These are phyloP conservation scores for Ochetophila trinervis DNA, from an alignment of 306 rosid genomes.

Conservation along the genomic window DNA sequence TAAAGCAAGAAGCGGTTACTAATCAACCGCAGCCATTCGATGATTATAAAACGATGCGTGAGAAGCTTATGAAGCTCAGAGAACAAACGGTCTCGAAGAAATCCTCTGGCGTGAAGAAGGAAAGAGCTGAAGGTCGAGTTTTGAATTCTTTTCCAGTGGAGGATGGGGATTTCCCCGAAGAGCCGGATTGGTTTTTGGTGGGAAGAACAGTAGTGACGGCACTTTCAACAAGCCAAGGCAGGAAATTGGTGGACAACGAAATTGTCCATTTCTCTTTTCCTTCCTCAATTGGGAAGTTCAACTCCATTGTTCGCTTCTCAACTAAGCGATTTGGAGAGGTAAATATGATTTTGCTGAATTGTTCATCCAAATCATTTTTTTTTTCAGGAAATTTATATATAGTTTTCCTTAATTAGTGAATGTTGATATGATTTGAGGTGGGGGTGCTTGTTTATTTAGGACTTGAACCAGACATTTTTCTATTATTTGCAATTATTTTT, in stretches of 20 bases:
- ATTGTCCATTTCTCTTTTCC: conserved; percentile 58
- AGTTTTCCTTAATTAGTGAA: background rate
- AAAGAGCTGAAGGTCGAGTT: conserved; percentile 22
- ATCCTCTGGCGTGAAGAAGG: conserved; percentile 16
- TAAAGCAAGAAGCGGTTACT: conserved; percentile 5
- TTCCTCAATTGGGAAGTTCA: conserved; percentile 17
- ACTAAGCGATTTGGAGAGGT: conserved; percentile 81
- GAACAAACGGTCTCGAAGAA: background rate
- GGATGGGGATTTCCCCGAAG: conserved; percentile 66
- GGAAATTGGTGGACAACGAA: conserved; percentile 69
- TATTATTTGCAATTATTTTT: background rate
- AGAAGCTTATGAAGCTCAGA: conserved; percentile 5
- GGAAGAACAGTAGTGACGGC: conserved; percentile 63
- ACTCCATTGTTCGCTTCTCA: conserved; percentile 65
- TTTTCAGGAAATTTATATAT: conserved; percentile 45
- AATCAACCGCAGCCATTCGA: background rate
- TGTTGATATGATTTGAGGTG: too few species aligned
- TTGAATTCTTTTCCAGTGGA: conserved; percentile 32
- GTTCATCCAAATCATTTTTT: too few species aligned
- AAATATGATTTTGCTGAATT: background rate
- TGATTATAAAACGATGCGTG: background rate
- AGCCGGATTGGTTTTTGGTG: conserved; percentile 56
- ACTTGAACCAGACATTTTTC: background rate
- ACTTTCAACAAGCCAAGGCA: conserved; percentile 60
- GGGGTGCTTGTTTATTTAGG: background rate